Conservation (phyloP, 75 land plant species). For the Azolla pinnata region DNA sequence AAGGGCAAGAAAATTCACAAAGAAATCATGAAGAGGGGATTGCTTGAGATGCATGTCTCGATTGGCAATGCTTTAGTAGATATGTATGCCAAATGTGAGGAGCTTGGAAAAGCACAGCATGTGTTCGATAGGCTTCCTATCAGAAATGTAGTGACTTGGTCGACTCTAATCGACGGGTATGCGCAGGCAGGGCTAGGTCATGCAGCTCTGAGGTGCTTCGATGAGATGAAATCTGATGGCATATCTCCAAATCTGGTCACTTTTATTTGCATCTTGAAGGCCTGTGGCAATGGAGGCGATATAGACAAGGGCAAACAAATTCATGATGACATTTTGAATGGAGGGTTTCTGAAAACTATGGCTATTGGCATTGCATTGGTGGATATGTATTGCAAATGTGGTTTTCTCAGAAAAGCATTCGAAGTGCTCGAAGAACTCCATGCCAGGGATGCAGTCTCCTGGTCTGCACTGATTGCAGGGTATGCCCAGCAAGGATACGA, state of each 20-base stretch:
- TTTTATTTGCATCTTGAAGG: conserved; percentile 43
- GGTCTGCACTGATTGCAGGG: conserved; percentile 27
- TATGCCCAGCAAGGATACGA: conserved; percentile 14
- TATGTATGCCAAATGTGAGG: conserved; percentile 32
- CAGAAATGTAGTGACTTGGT: conserved; percentile 24
- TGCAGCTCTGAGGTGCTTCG: conserved; percentile 26
- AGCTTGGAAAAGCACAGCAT: conserved; percentile 8
- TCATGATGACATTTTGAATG: conserved; percentile 3
- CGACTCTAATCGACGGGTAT: conserved; percentile 20
- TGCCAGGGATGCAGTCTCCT: conserved; percentile 6
- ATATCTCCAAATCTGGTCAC: conserved; percentile 54
- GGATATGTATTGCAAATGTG: conserved; percentile 27
- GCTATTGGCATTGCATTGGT: conserved; percentile 12
- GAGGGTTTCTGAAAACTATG: background rate
- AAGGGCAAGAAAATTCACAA: conserved; percentile 10
- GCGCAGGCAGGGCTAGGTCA: conserved; percentile 9
- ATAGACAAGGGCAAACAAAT: conserved; percentile 35
- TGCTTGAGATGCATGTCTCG: conserved; percentile 7
- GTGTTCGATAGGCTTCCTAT: conserved; percentile 18
- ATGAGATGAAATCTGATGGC: conserved; percentile 35
- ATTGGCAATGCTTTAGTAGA: conserved; percentile 28
- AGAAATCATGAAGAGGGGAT: conserved; percentile 30
- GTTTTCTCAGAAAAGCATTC: conserved; percentile 5
- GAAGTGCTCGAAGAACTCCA: conserved; percentile 9
- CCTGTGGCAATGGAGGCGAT: conserved; percentile 49